Evolutionary conservation across 2,329 filamentous ascomycete species (phyloP), one percentile per base, ranked within the genome.

Genomic region (Aspergillus oerlinghausenensis): DNA sequence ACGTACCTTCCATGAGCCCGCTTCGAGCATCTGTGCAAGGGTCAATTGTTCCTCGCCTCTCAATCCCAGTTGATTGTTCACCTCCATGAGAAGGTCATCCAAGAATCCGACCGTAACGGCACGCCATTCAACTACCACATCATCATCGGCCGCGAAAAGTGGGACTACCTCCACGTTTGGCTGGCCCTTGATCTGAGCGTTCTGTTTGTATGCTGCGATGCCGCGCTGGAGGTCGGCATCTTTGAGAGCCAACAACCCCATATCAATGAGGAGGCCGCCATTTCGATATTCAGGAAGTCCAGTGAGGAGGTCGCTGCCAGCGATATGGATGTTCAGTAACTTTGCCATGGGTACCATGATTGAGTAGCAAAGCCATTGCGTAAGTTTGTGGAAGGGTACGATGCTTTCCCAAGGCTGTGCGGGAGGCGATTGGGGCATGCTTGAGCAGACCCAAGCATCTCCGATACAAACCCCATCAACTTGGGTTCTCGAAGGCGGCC

Each of bases 1-100:
- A 23, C 84, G 77, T 74, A 94, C 92, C 89, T 97, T 97, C 93
- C 94, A 99, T 70, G 90, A 96, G 52, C 94, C 94, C 14, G 93
- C 94, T 75, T 97, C 94, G 19, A 99, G 81, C 78, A 99, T 85
- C 73, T 99, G 94, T 5, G 92, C 86, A 64, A 97, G 75, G 43
- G 80, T 89, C 71, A 99, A 76, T 64, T 81, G 80, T 63, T 93
- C 85, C 40, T 84, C 78, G 3, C 89, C 90, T 7, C 80, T 81
- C 43, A 97, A 75, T 55, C 84, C 85, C 50, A 97, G 74, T 50
- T 83, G 76, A 43, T 79, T 74, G 71, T 90, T 90, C 63, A 92
- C 88, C 57, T 89, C 86, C 2, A 79, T 79, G 19, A 89, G 78
- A 11, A 92, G 78, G 64, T 88, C 82, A 70, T 92, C 88, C 52